A percentile compares a stretch with the other conserved stretches of the same genome.
Evolutionary conservation across 345 rosid genomes (phyloP).

Genomic region (Geranium brycei): DNA sequence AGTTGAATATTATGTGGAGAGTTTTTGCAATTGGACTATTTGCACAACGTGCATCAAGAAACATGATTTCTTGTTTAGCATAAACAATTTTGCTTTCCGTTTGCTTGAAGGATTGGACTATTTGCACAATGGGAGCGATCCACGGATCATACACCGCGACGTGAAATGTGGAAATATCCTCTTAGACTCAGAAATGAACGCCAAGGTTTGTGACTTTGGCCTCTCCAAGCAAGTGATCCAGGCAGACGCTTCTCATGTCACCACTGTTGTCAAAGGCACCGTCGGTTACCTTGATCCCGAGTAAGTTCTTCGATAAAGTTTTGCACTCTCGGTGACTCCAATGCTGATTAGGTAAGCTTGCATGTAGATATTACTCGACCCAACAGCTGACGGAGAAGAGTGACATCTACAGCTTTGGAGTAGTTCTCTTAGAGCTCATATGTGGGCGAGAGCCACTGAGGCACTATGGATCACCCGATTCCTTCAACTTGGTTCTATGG

Average conservation of each 20-base stretch:
- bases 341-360: conserved; percentile 1
- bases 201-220: conserved; percentile 65
- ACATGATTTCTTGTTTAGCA: background rate
- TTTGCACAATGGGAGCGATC: conserved; percentile 78
- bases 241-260: conserved; percentile 72
- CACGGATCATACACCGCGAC: conserved; percentile 79
- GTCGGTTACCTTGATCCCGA: conserved; percentile 96
- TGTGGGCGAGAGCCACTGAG: conserved; percentile 84
- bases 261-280: conserved; percentile 86
- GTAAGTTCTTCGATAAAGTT: conserved; percentile 24
- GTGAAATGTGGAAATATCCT: conserved; percentile 80
- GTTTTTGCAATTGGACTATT: too few relatives aligned
- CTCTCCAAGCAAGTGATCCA: conserved; percentile 61
- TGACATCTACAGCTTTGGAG: conserved; percentile 86
- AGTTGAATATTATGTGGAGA: too few relatives aligned
- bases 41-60: background rate
- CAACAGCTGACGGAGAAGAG: conserved; percentile 88
- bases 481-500: conserved; percentile 91
- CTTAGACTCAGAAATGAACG: conserved; percentile 75
- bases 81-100: background rate
- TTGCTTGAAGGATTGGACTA: conserved; percentile 61
- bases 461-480: conserved; percentile 72
- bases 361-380: conserved; percentile 67
- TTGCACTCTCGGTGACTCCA: background rate
- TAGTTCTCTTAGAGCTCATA: conserved; percentile 77